Evolutionary conservation across 352 stramenopile species (phyloP), one percentile per base, ranked within the genome.

Genomic region (Phytophthora agathidicida): DNA sequence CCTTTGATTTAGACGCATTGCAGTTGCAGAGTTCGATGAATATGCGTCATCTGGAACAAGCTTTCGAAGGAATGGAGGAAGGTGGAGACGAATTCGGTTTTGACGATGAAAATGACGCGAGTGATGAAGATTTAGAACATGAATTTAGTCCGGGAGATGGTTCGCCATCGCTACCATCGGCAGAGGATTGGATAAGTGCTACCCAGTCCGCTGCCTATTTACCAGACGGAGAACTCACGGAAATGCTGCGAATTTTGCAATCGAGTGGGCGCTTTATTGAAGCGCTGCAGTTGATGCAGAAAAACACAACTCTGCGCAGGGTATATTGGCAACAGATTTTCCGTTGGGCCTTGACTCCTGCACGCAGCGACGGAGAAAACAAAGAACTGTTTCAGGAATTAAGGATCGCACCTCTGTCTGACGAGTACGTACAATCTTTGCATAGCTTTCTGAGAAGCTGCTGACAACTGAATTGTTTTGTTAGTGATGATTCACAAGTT

Each of bases 261-360:
- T 65, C 63, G 0, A 72, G 65, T 19, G 85, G 82, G 0, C 75
- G 85, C 0, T 88, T 91, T 14, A 77, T 91, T 2, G 85, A 94
- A 52, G 85, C 85, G 22, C 65, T 94, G 0, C 85, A 94, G 50
- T 60, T 94, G 19, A 80, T 94, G 57, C 66, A 73, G 20, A 75
- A 74, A 35, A 73, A 91, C 32, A 76, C 85, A 4, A 48, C 53
- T 2, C 52, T 78, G 1, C 78, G 85, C 8, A 28, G 54, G 0
- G 64, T 56, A 31, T 94, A 93, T 45, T 94, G 85, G 85, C 71
- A 68, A 3, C 53, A 77, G 22, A 80, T 90, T 38, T 94, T 94
- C 41, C 46, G 36, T 0, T 94, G 81, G 80, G 84, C 83, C 2
- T 44, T 90, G 3, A 65, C 33, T 30, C 36, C 57, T 63, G 14